Evolutionary conservation across 1,284 basidiomycete species (phyloP), one percentile per base, ranked within the genome.

Genomic region (Kalmanozyma brasiliensis): DNA sequence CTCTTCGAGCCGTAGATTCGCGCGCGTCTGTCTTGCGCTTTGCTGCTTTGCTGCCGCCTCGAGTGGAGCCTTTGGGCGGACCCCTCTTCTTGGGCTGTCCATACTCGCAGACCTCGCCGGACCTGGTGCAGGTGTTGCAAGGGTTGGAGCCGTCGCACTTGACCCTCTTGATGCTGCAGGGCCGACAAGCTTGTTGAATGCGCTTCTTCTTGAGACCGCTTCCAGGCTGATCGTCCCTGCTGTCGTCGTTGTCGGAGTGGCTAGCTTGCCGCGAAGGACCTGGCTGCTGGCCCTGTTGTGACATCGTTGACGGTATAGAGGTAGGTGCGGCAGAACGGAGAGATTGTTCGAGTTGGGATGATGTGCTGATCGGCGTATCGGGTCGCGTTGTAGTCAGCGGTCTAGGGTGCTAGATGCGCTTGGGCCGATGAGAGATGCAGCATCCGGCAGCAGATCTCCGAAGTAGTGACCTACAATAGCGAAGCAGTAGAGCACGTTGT

Each of bases 161-260:
- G 55, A 77, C 73, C 13, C 74, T 49, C 47, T 73, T 74, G 48
- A 67, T 55, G 19, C 73, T 58, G 40, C 74, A 77, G 9, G 46
- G 59, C 23, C 71, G 70, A 49, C 74, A 77, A 16, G 74, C 74
- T 37, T 77, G 74, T 23, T 75, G 73, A 22, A 77, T 77, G n/a
- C 74, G 57, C 49, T 62, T 73, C 52, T 64, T 59, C 36, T 69
- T 71, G 34, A 62, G 52, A 3, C 67, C 56, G 33, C 48, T 69
- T 13, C 2, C 34, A 1, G 38, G 34, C 4, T 64, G 47, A 6
- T 52, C 66, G 8, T 64, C 59, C n/a, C 29, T 49, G 38, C 33
- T 36, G 33, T 55, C 46, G 37, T 64, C 66, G 13, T 63, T 46
- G 23, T 61, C 51, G 1, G 43, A 34, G 33, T 51, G 29, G 16